Evolutionary conservation across 305 asterid species (phyloP).

Genomic region (Rubia tinctorum): DNA sequence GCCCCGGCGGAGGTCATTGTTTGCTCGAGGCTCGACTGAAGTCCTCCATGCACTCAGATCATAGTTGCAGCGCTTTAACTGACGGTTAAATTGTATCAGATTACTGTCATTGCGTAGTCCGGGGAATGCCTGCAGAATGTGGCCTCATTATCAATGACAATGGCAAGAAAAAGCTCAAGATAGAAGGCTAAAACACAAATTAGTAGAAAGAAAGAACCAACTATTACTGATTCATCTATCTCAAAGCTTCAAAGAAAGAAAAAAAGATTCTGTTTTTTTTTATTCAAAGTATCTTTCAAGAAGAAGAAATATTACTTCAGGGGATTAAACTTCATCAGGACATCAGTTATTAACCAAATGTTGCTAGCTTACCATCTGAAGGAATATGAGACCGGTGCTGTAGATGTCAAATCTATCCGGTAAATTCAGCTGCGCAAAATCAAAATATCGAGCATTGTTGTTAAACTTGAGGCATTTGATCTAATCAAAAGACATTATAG

Average conservation of each 20-base stretch:
- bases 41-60: constrained; percentile 74
- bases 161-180: background rate
- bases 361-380: constrained; percentile 70
- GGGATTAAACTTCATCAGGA: background rate
- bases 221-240: background rate
- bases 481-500: background rate
- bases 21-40: constrained; percentile 70
- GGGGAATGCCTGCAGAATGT: constrained; percentile 74
- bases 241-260: too few relatives aligned
- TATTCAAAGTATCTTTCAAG: background rate
- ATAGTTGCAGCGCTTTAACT: constrained; percentile 75
- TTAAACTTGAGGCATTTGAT: background rate
- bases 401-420: constrained; percentile 94
- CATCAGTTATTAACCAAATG: background rate
- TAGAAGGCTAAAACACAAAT: background rate
- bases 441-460: constrained; percentile 15
- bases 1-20: constrained; percentile 74
- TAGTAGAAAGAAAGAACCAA: background rate
- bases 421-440: constrained; percentile 65
- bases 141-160: constrained; percentile 4
- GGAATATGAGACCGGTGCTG: constrained; percentile 78
- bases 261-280: too few relatives aligned
- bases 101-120: constrained; percentile 60
- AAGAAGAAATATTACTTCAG: background rate
- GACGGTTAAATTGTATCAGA: constrained; percentile 91